These are phyloP conservation scores for Sphaerulina vaccinii DNA, from an alignment of 2,329 filamentous ascomycete species.

Conservation along the genomic window DNA sequence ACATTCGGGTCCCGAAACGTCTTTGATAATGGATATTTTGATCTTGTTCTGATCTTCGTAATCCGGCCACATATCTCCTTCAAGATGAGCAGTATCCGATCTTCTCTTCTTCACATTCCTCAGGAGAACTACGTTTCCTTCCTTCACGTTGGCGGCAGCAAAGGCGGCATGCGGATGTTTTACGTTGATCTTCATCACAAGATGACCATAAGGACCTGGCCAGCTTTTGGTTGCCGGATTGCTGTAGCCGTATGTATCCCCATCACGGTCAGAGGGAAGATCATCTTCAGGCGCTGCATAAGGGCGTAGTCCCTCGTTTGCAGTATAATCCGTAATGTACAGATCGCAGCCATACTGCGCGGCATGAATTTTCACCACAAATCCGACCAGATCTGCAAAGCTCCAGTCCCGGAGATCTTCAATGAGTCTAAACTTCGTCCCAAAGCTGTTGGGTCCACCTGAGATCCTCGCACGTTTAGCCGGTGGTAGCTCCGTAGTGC, in stretches of 20 bases:
- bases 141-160: conserved; percentile 56
- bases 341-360: conserved; percentile 53
- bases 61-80: conserved; percentile 71
- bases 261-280: conserved; percentile 27
- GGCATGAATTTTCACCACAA: conserved; percentile 62
- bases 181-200: conserved; percentile 68
- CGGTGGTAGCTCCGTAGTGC: conserved; percentile 1
- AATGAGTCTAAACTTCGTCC: conserved; percentile 61
- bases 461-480: conserved; percentile 16
- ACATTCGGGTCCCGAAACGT: conserved; percentile 40
- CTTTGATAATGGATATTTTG: conserved; percentile 56
- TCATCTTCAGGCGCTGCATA: conserved; percentile 46
- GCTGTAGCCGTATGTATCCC: conserved; percentile 33
- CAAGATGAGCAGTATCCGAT: conserved; percentile 48
- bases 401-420: conserved; percentile 56
- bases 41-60: conserved; percentile 51
- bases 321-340: conserved; percentile 81
- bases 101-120: conserved; percentile 70
- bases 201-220: conserved; percentile 71
- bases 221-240: conserved; percentile 51
- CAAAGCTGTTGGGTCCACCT: conserved; percentile 15
- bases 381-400: conserved; percentile 69
- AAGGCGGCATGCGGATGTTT: conserved; percentile 66
- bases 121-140: conserved; percentile 64
- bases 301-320: conserved; percentile 63